Evolutionary conservation across 2,329 filamentous ascomycete genomes (phyloP).

Genomic region (Tolypocladium album): DNA sequence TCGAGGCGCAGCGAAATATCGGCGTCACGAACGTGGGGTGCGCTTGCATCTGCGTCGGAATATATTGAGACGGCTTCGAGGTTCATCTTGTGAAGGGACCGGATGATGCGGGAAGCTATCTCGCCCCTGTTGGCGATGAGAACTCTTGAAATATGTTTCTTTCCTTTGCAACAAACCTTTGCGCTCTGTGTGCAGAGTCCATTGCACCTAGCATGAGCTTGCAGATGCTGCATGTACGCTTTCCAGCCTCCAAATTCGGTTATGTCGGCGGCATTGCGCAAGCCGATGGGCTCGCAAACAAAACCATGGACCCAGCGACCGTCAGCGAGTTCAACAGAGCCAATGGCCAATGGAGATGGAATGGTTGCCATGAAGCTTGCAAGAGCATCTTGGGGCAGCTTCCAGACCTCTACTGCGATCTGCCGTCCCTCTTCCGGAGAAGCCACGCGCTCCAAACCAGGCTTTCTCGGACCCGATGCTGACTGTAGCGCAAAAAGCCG

Average conservation of each 20-base stretch:
- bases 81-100: constrained; percentile 55
- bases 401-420: constrained; percentile 25
- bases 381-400: constrained; percentile 15
- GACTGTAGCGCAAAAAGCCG: constrained; percentile 16
- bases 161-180: background rate
- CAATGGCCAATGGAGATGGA: constrained; percentile 21
- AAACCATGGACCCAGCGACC: constrained; percentile 23
- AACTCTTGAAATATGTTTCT: constrained; percentile 13
- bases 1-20: constrained; percentile 56
- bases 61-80: constrained; percentile 62
- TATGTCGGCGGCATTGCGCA: constrained; percentile 19
- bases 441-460: constrained; percentile 18
- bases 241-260: constrained; percentile 21
- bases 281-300: constrained; percentile 23
- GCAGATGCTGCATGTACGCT: constrained; percentile 8
- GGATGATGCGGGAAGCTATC: constrained; percentile 61
- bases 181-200: background rate
- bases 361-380: constrained; percentile 21
- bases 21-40: constrained; percentile 60
- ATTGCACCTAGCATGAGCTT: constrained; percentile 1
- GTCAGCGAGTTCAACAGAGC: constrained; percentile 21
- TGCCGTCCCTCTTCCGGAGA: constrained; percentile 8
- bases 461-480: constrained; percentile 12
- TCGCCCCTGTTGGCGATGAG: constrained; percentile 68
- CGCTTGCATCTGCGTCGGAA: constrained; percentile 47